Evolutionary conservation across 305 asterid species (phyloP), one percentile per base, ranked within the genome.

Genomic region (Fraxinus albicans): DNA sequence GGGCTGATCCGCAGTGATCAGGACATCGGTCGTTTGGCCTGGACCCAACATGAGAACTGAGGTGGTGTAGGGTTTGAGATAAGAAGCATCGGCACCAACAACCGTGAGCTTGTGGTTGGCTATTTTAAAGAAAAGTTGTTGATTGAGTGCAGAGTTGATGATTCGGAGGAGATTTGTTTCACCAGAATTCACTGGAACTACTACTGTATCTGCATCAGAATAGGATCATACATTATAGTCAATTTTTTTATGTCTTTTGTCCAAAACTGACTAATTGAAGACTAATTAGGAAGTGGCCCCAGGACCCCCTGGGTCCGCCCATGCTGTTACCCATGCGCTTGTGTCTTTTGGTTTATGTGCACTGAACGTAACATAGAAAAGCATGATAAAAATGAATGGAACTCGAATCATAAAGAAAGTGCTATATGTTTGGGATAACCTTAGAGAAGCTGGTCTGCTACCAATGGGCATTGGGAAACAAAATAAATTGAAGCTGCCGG

Each of bases 11-110:
- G 94, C 89, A 0, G 90, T 91, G 74, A 93, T 79, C 31, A 93
- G 92, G 84, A 93, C 47, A 17, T 93, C 94, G 0, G 91, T 91
- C 36, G 96, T 93, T 72, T 93, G 97, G 77, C 97, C 96, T 0
- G 97, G 97, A 33, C 94, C 94, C 2, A 93, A 74, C 70, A 60
- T 60, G 12, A 60, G 13, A 60, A 60, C 70, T 4, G 25, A 19
- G 13, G 70, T 60, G 31, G 27, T 19, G 70, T 19, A 21, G 5
- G 70, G 70, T 60, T 19, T 21, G 10, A 60, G 29, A 21, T 60
- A 60, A 21, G 27, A 5, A 7, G 70, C 70, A 60, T 60, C 70
- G 0, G 70, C 70, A 4, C 70, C 70, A 6, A 60, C 70, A 19
- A 60, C 70, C 4, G 2, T 60, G 13, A 60, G 29, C 10, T 60